Evolutionary conservation across 257 asterid species (phyloP), one percentile per base, ranked within the genome.

Genomic region (Capsicum pubescens): DNA sequence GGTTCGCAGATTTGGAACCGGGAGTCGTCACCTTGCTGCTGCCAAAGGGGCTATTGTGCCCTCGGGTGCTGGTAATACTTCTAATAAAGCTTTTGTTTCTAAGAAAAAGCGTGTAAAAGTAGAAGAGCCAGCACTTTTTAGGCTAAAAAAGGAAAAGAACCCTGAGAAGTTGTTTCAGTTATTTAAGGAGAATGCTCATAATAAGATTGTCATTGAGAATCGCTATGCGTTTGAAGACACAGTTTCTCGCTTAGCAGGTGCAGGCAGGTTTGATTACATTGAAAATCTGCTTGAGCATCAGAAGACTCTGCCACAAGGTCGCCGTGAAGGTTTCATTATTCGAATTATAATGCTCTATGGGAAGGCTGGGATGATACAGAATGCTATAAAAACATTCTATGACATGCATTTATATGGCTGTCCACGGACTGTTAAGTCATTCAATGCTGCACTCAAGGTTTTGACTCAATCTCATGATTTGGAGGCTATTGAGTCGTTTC

Each of bases 211-310:
- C 14, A 86, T 93, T 21, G 98, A 95, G 88, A 93, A 92, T 61
- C 87, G 95, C 19, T 91, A 91, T 86, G 98, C 88, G 10, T 94
- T 92, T 67, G 95, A 92, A 88, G 98, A 93, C 85, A 90, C 93
- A 0, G 87, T 94, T 84, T 90, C 93, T 89, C 86, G 97, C 84
- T 87, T 94, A 86, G 94, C 94, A 79, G 98, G 98, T 67, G 98
- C 97, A 0, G 88, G 94, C 7, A 69, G 95, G 26, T 90, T 93
- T 70, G 98, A 93, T 90, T 92, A 92, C 74, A 90, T 94, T 35
- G 97, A 91, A 88, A 85, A 84, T 86, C 77, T 94, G 84, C 94
- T 94, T 39, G 97, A 94, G 92, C 97, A 93, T 83, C 98, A 94
- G 88, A 94, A 94, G 88, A 83, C 92, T 60, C 88, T 94, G 77